phyloP scores from a whole-genome alignment of 2,329 filamentous ascomycete genomes.

The Ustulina deusta region DNA sequence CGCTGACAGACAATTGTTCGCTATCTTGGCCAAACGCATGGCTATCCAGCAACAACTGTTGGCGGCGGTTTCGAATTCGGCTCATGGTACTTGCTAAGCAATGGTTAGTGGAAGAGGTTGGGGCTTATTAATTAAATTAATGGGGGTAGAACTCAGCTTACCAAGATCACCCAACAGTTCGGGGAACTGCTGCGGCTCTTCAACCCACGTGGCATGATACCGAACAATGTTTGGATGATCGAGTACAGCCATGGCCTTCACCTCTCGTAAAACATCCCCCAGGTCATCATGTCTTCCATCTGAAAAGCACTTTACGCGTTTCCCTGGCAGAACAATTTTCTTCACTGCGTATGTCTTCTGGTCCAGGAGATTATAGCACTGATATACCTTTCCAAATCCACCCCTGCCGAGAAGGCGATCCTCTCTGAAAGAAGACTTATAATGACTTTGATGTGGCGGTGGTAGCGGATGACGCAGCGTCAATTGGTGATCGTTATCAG shows the following conservation, averaged over 20 bases:
- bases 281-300: conserved; percentile 49
- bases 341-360: conserved; percentile 51
- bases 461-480: conserved; percentile 34
- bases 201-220: conserved; percentile 51
- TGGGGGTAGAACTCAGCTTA: conserved; percentile 19
- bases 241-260: conserved; percentile 49
- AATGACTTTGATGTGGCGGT: conserved; percentile 43
- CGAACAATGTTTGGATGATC: conserved; percentile 52
- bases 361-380: conserved; percentile 49
- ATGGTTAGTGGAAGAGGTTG: conserved; percentile 11
- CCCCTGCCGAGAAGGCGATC: conserved; percentile 49
- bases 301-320: conserved; percentile 46
- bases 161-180: conserved; percentile 15
- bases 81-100: conserved; percentile 13
- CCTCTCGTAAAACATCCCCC: conserved; percentile 49
- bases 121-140: neutral
- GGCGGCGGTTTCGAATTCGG: conserved; percentile 25
- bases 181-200: conserved; percentile 44
- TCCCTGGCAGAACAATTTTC: conserved; percentile 49
- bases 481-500: conserved; percentile 45
- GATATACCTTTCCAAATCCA: conserved; percentile 52
- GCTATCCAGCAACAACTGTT: conserved; percentile 43
- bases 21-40: conserved; percentile 35
- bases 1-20: conserved; percentile 30
- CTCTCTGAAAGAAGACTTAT: conserved; percentile 48